phyloP scores from a whole-genome alignment of 345 rosid genomes.

The Eucalyptus regnans region DNA sequence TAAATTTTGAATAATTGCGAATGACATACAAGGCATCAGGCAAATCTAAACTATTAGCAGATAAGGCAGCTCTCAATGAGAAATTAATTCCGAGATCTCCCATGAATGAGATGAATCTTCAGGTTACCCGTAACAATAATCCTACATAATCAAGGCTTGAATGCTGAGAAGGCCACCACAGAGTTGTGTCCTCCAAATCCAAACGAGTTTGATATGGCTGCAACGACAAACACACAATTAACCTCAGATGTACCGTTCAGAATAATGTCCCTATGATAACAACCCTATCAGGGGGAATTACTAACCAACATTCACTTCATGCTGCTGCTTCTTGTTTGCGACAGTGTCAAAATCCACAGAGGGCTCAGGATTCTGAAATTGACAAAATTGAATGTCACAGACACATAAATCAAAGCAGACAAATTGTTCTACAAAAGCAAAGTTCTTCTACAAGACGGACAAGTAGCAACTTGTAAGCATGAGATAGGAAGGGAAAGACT shows the following conservation, averaged over 20 bases:
- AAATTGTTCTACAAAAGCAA: neutral
- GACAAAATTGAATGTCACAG: neutral
- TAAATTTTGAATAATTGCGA: neutral
- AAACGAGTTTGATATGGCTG: slow-evolving; percentile 92
- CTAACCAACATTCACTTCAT: slow-evolving; percentile 97
- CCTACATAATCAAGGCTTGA: slow-evolving; percentile 49
- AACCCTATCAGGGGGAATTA: neutral
- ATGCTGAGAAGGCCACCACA: slow-evolving; percentile 82
- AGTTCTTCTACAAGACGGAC: neutral
- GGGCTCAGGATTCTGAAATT: slow-evolving; percentile 77
- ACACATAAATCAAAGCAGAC: neutral
- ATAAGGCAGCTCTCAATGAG: neutral
- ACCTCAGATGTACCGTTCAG: neutral
- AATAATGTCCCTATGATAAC: neutral
- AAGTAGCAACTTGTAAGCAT: neutral
- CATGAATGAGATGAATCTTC: neutral
- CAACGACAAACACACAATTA: neutral
- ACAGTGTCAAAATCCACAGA: slow-evolving; percentile 85
- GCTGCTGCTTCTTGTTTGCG: slow-evolving; percentile 75
- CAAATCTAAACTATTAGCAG: neutral
- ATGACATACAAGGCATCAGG: neutral
- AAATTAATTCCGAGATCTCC: neutral
- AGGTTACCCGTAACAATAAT: neutral
- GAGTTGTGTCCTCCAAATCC: slow-evolving; percentile 99
- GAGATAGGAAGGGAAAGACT: neutral